Base-by-base conservation (phyloP, 192 early-diverging fungal species). In the Geranomyces michiganensis region DNA sequence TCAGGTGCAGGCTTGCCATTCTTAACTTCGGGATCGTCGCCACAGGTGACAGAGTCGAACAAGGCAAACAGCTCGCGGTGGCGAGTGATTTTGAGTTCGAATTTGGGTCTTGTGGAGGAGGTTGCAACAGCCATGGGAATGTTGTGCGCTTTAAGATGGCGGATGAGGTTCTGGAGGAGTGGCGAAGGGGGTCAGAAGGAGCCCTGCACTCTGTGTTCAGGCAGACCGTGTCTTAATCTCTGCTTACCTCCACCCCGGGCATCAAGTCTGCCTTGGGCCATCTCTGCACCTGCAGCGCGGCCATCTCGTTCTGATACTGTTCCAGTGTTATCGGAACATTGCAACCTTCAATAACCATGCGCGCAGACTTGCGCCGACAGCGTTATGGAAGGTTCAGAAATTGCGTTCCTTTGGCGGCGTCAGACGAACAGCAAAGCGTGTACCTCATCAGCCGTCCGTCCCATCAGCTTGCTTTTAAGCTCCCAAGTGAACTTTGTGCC, bases 1-100 rank as follows among this genome's bases (percentile, higher is more conserved):
- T 98, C 96, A 1, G 96, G 96, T 26, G 88, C 82, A 1, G 96
- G 96, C 81, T 98, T 98, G 3, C 93, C 91, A 56, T 84, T 76
- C 56, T 65, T 75, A 48, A 98, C 86, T 7, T 78, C 85, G 1
- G 90, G 80, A 71, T 98, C 94, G 76, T 98, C 93, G 13, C 95
- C 96, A 67, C 92, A 93, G 3, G 90, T 89, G 72, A 96, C 85
- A 15, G 65, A 76, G 53, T 90, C 89, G 82, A 98, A 98, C 44
- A 93, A 76, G 3, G 60, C 65, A 73, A 98, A 98, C 24, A 96
- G 76, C 0, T 82, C 80, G 36, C 79, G 73, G 76, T 97, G 86
- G 27, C 85, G 84, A 0, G 62, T 63, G 12, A 94, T 84, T 74
- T 98, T 98, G 19, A 93, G 58, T 7, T 82, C 67, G 64, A 91